Conservation (phyloP, 768 basidiomycete species). For the Termitomyces sp. region DNA sequence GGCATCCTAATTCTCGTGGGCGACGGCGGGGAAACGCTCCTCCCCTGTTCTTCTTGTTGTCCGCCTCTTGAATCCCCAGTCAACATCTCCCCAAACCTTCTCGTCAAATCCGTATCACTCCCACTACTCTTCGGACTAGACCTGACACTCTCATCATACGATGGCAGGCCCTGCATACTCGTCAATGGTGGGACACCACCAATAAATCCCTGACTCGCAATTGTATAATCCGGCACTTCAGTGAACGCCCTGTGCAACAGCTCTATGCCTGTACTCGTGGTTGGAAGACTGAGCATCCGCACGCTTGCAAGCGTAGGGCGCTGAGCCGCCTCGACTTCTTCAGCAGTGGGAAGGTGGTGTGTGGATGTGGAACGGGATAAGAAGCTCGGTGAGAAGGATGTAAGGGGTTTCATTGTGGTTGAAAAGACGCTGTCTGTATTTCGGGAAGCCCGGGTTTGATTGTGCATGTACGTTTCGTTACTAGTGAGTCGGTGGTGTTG, state of each 20-base stretch:
- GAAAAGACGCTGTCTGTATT: conserved; percentile 46
- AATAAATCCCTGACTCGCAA: conserved; percentile 82
- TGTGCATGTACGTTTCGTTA: conserved; percentile 49
- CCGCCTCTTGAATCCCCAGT: background rate
- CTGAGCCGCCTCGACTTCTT: conserved; percentile 12
- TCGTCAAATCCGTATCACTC: conserved; percentile 16
- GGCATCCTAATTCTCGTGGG: background rate
- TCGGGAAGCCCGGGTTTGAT: conserved; percentile 39
- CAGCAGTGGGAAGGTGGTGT: background rate
- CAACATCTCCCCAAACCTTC: conserved; percentile 10
- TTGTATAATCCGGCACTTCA: conserved; percentile 80
- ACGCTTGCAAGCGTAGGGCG: conserved; percentile 8
- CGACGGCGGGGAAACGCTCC: background rate
- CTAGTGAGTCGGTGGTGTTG: conserved; percentile 6
- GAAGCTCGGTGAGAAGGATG: conserved; percentile 38
- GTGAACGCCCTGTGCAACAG: conserved; percentile 60
- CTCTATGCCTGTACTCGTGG: conserved; percentile 17
- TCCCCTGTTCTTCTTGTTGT: background rate
- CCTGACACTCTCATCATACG: conserved; percentile 68
- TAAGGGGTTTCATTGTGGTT: conserved; percentile 60
- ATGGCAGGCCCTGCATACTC: conserved; percentile 74
- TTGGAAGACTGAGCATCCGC: conserved; percentile 11
- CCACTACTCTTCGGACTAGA: conserved; percentile 5
- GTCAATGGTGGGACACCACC: conserved; percentile 86
- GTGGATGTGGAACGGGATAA: conserved; percentile 12